Conservation (phyloP, 2,329 filamentous ascomycete genomes). For the Westerdykella sp. region DNA sequence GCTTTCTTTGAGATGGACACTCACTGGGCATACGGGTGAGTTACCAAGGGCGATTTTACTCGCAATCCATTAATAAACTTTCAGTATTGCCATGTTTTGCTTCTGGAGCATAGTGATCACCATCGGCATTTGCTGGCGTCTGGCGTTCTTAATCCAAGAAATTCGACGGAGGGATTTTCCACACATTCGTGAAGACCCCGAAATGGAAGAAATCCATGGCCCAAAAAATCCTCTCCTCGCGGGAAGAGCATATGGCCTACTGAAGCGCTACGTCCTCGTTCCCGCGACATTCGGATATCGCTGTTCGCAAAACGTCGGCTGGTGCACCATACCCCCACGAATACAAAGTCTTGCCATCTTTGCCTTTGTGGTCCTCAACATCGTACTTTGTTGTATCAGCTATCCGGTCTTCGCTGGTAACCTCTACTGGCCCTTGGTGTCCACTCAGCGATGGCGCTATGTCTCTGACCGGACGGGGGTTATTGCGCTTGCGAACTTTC, state of each 20-base stretch:
- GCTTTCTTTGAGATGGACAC: conserved; percentile 24
- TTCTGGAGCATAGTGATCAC: conserved; percentile 26
- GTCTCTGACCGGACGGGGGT: conserved; percentile 59
- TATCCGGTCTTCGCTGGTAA: conserved; percentile 45
- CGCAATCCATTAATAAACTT: not conserved
- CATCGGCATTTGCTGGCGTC: conserved; percentile 19
- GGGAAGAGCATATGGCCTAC: conserved; percentile 5
- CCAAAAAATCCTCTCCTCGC: not conserved
- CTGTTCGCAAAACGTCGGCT: conserved; percentile 38
- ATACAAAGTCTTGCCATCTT: conserved; percentile 43
- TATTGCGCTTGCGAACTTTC: conserved; percentile 58
- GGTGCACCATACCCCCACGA: conserved; percentile 45
- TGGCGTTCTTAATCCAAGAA: conserved; percentile 14
- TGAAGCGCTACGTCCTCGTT: conserved; percentile 36
- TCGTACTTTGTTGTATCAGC: conserved; percentile 39
- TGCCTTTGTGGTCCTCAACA: conserved; percentile 42
- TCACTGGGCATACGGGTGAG: conserved; percentile 27
- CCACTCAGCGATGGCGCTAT: conserved; percentile 47
- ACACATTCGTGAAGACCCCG: conserved; percentile 2
- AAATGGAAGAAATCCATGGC: not conserved
- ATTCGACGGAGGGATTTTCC: conserved; percentile 5
- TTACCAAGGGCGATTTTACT: not conserved
- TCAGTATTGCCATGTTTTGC: conserved; percentile 26
- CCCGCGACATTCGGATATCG: conserved; percentile 41
- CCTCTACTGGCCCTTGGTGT: conserved; percentile 37